Percentiles rank a stretch among this genome's conserved stretches.
Evolutionary conservation across 441 rosid species (phyloP).

Genomic region (Euphorbia schlechtendalii): DNA sequence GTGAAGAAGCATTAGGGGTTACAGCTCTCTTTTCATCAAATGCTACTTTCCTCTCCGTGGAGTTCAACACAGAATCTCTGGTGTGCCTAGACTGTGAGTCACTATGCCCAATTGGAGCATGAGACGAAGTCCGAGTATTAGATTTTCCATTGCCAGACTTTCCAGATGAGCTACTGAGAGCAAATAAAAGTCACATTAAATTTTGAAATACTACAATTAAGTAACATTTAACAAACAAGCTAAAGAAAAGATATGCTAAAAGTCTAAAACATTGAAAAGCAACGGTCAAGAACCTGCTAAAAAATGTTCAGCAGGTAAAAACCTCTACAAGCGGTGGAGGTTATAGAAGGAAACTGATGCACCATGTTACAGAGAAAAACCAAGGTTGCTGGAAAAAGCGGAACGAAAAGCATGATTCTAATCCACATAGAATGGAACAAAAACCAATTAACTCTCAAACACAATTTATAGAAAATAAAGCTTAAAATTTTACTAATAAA

Average conservation of each 20-base stretch:
- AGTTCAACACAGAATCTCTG: constrained; percentile 30
- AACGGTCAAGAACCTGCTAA: neutral
- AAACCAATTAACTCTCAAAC: neutral
- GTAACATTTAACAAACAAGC: neutral
- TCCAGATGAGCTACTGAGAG: constrained; percentile 40
- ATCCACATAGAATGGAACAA: neutral
- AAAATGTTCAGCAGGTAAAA: neutral
- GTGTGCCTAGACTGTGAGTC: constrained; percentile 34
- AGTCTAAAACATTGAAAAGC: neutral
- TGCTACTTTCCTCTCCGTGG: constrained; percentile 31
- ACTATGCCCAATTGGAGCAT: constrained; percentile 31
- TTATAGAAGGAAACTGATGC: neutral
- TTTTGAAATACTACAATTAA: neutral
- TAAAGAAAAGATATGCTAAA: constrained; percentile 5
- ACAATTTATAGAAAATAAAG: too few species aligned
- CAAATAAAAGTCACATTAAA: constrained; percentile 11
- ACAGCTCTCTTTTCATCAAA: constrained; percentile 36
- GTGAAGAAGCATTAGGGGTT: constrained; percentile 25
- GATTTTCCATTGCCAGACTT: constrained; percentile 30
- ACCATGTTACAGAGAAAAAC: neutral
- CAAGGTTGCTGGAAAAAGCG: neutral
- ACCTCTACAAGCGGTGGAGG: neutral
- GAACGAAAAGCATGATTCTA: neutral
- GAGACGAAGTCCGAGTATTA: constrained; percentile 29
- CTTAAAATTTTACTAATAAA: neutral